Base-by-base conservation (phyloP, 352 stramenopile genomes). In the Peronospora tabacina region DNA sequence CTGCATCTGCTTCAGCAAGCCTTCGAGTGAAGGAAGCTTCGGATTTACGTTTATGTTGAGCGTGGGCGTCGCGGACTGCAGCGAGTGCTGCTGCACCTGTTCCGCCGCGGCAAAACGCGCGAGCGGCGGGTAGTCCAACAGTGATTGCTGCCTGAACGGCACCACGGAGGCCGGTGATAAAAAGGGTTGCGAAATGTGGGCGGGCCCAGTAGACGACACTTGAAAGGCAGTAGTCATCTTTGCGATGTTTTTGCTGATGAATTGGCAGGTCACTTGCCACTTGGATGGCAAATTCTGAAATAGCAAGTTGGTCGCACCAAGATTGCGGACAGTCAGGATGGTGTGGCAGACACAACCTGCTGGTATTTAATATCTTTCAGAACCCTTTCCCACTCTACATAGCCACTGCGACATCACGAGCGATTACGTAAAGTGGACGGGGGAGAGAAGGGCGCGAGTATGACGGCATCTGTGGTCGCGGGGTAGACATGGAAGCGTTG, bases 1-100 rank as follows among this genome's bases (percentile, higher is more conserved):
- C 60, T 87, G 75, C 59, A 87, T 81, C 46, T 80, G 70, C 62
- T 78, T 84, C 16, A 87, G 70, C 32, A 87, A 52, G 0, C 75
- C 72, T 30, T 75, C 64, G 44, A 87, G 75, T 43, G 75, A 83
- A 42, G 75, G 75, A 35, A 87, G 56, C 59, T 76, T 87, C 19
- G 66, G 60, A 46, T 62, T 61, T 17, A 68, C 59, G 42, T 22
- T 59, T 5, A 69, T 42, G 35, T 44, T 58, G 19, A 66, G 22
- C 32, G 55, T 26, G 3, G 55, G 42, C 17, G 42, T 42, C 16
- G n/a, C 16, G 15, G 41, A 29, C 39, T 32, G 20, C 22, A 20
- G 39, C 20, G 19, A 22, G 13, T 61, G 48, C 26, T 60, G 55
- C 46, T 61, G 49, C 8, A 39, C 44, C 41, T 66, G 41, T 51